Percentiles rank a stretch among this genome's conserved stretches.
phyloP scores from a whole-genome alignment of 164 flowering plant genomes.

The Sedum album region DNA sequence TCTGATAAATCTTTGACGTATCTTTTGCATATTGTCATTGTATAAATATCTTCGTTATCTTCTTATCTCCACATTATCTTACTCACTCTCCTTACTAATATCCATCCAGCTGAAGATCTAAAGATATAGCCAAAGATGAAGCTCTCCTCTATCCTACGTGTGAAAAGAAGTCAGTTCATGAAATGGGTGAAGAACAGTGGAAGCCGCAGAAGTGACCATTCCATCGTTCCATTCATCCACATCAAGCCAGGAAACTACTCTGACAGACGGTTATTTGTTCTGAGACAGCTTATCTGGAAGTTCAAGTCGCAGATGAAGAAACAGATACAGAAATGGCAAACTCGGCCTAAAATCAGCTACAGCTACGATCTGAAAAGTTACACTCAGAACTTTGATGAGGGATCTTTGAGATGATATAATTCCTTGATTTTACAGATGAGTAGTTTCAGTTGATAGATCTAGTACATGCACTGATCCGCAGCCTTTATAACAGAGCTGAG shows the following conservation, averaged over 20 bases:
- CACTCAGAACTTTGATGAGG: conserved; percentile 8
- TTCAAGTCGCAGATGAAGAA: conserved; percentile 8
- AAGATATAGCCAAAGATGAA: neutral
- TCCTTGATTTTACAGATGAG: neutral
- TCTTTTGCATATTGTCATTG: neutral
- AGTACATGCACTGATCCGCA: neutral
- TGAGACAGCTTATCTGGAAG: no score
- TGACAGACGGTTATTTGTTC: neutral
- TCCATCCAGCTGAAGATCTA: conserved; percentile 8
- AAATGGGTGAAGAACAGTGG: neutral
- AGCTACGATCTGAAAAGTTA: no score
- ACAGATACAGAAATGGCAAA: conserved; percentile 1
- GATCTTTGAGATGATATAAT: neutral
- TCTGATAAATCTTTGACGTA: neutral
- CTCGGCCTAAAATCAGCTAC: no score
- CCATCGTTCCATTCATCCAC: no score
- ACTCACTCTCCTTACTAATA: neutral
- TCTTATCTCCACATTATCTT: neutral
- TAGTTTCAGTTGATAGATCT: neutral
- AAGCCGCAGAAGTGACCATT: neutral
- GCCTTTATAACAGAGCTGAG: neutral
- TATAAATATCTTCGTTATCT: neutral
- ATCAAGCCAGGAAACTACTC: neutral
- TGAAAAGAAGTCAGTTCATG: no score
- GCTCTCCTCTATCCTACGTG: neutral